Percentiles rank a stretch among this genome's conserved stretches.
Evolutionary conservation across 352 stramenopile genomes (phyloP).

Genomic region (Globisporangium canariense): DNA sequence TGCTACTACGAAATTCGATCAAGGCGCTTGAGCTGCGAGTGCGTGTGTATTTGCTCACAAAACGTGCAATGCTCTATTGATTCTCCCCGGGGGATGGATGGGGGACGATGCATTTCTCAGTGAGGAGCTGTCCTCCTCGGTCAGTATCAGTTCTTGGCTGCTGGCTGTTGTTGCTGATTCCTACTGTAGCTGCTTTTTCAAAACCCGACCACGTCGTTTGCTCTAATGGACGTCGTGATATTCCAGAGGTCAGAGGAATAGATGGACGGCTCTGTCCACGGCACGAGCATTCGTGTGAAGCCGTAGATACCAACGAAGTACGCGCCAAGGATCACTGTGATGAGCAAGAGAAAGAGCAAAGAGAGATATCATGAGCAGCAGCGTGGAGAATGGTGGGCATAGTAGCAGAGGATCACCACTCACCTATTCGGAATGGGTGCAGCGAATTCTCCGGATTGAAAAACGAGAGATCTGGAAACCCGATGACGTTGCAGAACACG

Average conservation of each 20-base stretch:
- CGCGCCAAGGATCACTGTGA: constrained; percentile 69
- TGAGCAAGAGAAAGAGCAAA: not conserved
- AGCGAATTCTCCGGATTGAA: constrained; percentile 75
- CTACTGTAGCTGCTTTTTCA: constrained; percentile 9
- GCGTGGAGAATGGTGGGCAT: constrained; percentile 2
- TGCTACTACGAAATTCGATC: not conserved
- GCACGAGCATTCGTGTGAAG: constrained; percentile 73
- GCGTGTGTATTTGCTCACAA: constrained; percentile 5
- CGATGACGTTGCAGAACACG: constrained; percentile 95
- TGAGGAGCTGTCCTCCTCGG: not conserved
- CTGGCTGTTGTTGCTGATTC: not conserved
- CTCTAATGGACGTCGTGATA: constrained; percentile 47
- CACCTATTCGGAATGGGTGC: constrained; percentile 74
- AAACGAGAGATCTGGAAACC: constrained; percentile 88
- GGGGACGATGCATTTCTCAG: not conserved
- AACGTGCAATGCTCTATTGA: constrained; percentile 16
- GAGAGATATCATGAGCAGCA: not conserved
- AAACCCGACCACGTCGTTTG: constrained; percentile 40
- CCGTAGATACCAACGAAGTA: constrained; percentile 85
- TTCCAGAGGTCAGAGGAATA: constrained; percentile 85
- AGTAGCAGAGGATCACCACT: constrained; percentile 3
- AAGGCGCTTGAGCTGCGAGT: not conserved
- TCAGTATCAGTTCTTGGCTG: not conserved
- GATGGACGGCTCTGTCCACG: constrained; percentile 72
- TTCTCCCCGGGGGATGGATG: not conserved